phyloP scores from a whole-genome alignment of 345 rosid species.

The thale cress (Arabidopsis thaliana) region TAIR10.1 NC_003071.7:12868501-12869000 shows the following conservation, averaged over 20 bases:
- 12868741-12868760: conserved; percentile 63
- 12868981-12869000: conserved; percentile 21
- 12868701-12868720: neutral
- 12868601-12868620: conserved; percentile 46
- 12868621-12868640: conserved; percentile 51
- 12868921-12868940: conserved; percentile 1
- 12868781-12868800: conserved; percentile 76
- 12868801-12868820: conserved; percentile 88
- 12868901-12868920: conserved; percentile 47
- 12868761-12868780: conserved; percentile 92
- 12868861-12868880: conserved; percentile 89
- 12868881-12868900: conserved; percentile 90
- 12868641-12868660: conserved; percentile 23
- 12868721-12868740: conserved; percentile 22
- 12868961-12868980: neutral
- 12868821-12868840: conserved; percentile 89
- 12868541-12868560: conserved; percentile 47
- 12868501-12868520: neutral
- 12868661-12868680: conserved; percentile 32
- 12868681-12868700: neutral
- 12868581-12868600: conserved; percentile 56
- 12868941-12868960: neutral
- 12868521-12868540: conserved; percentile 33
- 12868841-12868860: conserved; percentile 81
- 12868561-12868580: conserved; percentile 7